Base-by-base conservation (phyloP, 495 filamentous ascomycete species). In the Daldinia decipiens region DNA sequence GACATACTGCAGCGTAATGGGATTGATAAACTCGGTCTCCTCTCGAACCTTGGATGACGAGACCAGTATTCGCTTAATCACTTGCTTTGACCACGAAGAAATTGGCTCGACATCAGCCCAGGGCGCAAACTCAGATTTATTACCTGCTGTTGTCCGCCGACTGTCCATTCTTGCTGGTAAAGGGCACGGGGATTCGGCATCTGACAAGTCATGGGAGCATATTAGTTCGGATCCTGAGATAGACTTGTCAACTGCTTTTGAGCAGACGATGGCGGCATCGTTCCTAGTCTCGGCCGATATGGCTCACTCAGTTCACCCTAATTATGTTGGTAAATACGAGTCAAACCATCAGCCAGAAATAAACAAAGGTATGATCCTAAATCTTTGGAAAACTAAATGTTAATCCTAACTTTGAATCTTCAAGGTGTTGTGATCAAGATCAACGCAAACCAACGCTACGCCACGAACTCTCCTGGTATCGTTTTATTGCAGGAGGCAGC, bases 211-310 rank as follows among this genome's bases (percentile, higher is more conserved):
- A 2, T 87, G 87, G 75, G 80, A 84, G 53, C 81, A 83, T 26
- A 80, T 86, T 62, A 79, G 81, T 73, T 82, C 78, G 58, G 80
- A 89, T 19, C 78, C 79, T 12, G 80, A 84, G 6, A 69, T 80
- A 12, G 87, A 91, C 62, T 77, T 84, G 13, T 76, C 87, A 7
- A 97, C 94, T 11, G 93, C 94, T 34, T 97, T 95, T 74, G 95
- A 98, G 80, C 93, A 98, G 82, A 95, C 92, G 13, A 87, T 97
- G 52, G 86, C 92, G 26, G 92, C 90, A n/a, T 97, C 93, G 2
- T 97, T 99, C 84, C 87, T 99, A 43, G 85, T 98, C 68, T 97
- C 94, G 7, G 96, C 96, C 40, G 95, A 99, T 78, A 98, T 98
- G 94, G 94, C 96, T 3, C 95, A 99, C 81, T 89, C 89, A 2